These are phyloP conservation scores for Diaporthe citri DNA, from an alignment of 2,329 filamentous ascomycete species.

Conservation along the genomic window DNA sequence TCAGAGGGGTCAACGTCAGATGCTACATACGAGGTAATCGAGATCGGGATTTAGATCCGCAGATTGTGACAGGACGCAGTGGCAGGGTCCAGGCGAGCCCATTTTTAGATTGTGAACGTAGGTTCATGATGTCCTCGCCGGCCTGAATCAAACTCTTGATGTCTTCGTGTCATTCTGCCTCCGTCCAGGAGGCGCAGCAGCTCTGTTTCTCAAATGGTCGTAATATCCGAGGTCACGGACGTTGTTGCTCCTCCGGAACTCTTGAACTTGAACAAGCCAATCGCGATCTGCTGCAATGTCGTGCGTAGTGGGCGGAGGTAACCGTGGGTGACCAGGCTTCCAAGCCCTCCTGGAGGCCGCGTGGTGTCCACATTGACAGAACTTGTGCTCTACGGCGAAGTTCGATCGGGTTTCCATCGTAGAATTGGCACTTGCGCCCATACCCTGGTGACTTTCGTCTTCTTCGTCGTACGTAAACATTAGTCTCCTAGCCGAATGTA, in stretches of 20 bases:
- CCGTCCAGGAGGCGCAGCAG: constrained; percentile 1
- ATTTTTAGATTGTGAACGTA: background rate
- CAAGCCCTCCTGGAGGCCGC: background rate
- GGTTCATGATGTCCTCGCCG: background rate
- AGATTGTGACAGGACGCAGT: constrained; percentile 37
- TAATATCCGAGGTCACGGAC: constrained; percentile 24
- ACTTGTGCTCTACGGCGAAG: background rate
- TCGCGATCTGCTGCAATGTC: constrained; percentile 7
- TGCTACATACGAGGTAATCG: constrained; percentile 34
- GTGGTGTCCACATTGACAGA: background rate
- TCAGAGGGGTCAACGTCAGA: constrained; percentile 18
- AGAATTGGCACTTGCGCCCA: background rate
- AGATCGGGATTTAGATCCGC: constrained; percentile 39
- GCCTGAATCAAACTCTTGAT: background rate
- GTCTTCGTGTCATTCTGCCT: background rate
- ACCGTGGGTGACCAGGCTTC: constrained; percentile 5
- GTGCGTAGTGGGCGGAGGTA: constrained; percentile 17
- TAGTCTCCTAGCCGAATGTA: background rate
- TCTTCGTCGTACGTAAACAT: too few relatives aligned
- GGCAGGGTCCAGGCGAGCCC: constrained; percentile 15
- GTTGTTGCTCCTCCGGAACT: constrained; percentile 1
- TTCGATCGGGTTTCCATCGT: background rate
- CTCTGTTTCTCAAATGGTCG: background rate
- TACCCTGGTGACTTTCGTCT: background rate
- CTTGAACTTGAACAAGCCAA: constrained; percentile 6